A percentile compares a stretch with the other conserved stretches of the same genome.
Conservation (phyloP, 2,329 filamentous ascomycete genomes). For the Zasmidium cellare region DNA sequence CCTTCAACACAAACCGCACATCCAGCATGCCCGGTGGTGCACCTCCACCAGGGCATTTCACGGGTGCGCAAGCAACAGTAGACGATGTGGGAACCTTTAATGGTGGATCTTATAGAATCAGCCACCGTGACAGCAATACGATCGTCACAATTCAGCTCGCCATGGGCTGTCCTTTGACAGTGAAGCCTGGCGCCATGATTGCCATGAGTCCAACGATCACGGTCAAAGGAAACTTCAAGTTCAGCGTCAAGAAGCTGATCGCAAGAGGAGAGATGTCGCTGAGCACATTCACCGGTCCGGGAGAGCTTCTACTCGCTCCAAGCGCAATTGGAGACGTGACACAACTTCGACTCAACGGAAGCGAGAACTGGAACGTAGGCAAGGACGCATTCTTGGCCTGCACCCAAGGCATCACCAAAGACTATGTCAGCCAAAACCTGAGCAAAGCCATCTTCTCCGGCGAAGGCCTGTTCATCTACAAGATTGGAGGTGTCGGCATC, state of each 20-base stretch:
- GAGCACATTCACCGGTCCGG: conserved; percentile 83
- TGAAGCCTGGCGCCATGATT: conserved; percentile 87
- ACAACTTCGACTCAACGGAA: conserved; percentile 68
- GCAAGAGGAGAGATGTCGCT: conserved; percentile 75
- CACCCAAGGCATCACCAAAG: conserved; percentile 84
- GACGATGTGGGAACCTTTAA: conserved; percentile 98
- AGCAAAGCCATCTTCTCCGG: conserved; percentile 92
- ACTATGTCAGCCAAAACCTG: conserved; percentile 78
- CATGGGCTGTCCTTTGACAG: conserved; percentile 78
- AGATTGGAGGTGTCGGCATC: conserved; percentile 76
- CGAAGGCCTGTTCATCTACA: conserved; percentile 88
- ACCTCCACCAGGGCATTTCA: conserved; percentile 57
- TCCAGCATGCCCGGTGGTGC: conserved; percentile 39
- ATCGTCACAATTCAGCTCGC: conserved; percentile 87
- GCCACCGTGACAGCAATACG: conserved; percentile 87
- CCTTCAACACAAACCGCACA: conserved; percentile 31
- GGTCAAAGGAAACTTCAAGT: conserved; percentile 78
- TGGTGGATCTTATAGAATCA: conserved; percentile 89
- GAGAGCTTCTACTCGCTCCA: conserved; percentile 84
- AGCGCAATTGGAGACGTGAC: conserved; percentile 81
- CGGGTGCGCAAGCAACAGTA: conserved; percentile 58
- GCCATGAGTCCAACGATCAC: conserved; percentile 90
- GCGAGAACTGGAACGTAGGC: conserved; percentile 79
- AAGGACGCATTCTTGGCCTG: conserved; percentile 82
- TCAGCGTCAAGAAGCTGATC: conserved; percentile 89